Evolutionary conservation across 2,329 filamentous ascomycete species (phyloP).

Genomic region (Didymosphaeria variabile): DNA sequence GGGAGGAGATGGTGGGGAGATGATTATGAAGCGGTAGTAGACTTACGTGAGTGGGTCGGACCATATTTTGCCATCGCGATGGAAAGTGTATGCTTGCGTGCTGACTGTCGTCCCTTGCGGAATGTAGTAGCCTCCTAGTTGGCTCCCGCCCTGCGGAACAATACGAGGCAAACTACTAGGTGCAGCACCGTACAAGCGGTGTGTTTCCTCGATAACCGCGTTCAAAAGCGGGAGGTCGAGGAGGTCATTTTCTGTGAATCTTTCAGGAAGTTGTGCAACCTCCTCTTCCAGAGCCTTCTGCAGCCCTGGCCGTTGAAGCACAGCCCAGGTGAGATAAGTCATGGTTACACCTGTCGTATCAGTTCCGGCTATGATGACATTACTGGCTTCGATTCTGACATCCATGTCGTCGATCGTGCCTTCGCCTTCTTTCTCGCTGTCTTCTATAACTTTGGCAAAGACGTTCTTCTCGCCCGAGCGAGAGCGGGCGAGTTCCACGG

Average conservation of each 20-base stretch:
- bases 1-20: not conserved
- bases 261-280: conserved; percentile 25
- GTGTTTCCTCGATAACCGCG: conserved; percentile 50
- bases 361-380: conserved; percentile 45
- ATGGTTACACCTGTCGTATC: conserved; percentile 47
- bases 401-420: conserved; percentile 35
- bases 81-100: conserved; percentile 51
- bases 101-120: conserved; percentile 47
- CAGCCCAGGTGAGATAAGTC: conserved; percentile 47
- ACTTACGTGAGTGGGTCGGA: conserved; percentile 33
- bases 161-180: conserved; percentile 47
- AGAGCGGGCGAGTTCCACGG: conserved; percentile 41
- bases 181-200: conserved; percentile 49
- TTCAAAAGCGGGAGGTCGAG: conserved; percentile 44
- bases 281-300: conserved; percentile 36
- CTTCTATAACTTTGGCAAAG: conserved; percentile 36
- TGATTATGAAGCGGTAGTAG: not conserved
- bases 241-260: conserved; percentile 35
- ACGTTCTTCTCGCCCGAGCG: conserved; percentile 44
- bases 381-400: conserved; percentile 40
- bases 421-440: conserved; percentile 31
- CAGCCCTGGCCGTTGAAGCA: conserved; percentile 33
- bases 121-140: conserved; percentile 47
- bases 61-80: conserved; percentile 43
- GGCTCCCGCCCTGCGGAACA: conserved; percentile 45